Evolutionary conservation across 768 basidiomycete genomes (phyloP).

Genomic region (Lactifluus echinatus): DNA sequence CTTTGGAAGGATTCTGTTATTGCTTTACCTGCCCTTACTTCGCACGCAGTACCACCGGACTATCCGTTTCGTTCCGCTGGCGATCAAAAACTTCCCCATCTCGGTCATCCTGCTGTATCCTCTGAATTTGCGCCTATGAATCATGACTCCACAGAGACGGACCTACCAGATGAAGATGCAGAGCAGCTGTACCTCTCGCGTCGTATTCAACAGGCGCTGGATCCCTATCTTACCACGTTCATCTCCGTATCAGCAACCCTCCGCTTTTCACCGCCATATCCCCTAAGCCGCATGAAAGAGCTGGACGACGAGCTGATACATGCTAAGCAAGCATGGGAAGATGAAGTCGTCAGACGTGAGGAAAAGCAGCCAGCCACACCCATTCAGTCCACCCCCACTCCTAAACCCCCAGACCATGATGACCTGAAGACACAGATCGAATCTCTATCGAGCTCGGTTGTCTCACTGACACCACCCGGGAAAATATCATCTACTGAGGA

Average conservation of each 20-base stretch:
- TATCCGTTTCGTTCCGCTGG: slow-evolving; percentile 5
- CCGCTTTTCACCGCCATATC: slow-evolving; percentile 86
- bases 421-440: slow-evolving; percentile 67
- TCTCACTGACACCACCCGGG: slow-evolving; percentile 32
- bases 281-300: slow-evolving; percentile 80
- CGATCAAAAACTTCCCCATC: neutral
- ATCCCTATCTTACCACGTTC: slow-evolving; percentile 77
- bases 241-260: slow-evolving; percentile 92
- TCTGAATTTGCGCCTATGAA: neutral
- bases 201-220: slow-evolving; percentile 73
- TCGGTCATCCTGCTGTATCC: neutral
- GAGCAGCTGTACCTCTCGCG: slow-evolving; percentile 61
- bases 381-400: slow-evolving; percentile 3
- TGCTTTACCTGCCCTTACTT: slow-evolving; percentile 55
- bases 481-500: slow-evolving; percentile 21
- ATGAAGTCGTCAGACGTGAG: slow-evolving; percentile 72
- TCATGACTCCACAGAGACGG: slow-evolving; percentile 10
- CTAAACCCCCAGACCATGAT: slow-evolving; percentile 25
- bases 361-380: slow-evolving; percentile 40
- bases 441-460: slow-evolving; percentile 32
- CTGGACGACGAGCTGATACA: slow-evolving; percentile 69
- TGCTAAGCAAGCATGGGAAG: slow-evolving; percentile 75
- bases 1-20: slow-evolving; percentile 89
- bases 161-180: slow-evolving; percentile 61
- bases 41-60: slow-evolving; percentile 52